Percentiles rank a stretch among this genome's conserved stretches.
Conservation (phyloP, 2,329 filamentous ascomycete species). For the Arthroderma uncinatum region DNA sequence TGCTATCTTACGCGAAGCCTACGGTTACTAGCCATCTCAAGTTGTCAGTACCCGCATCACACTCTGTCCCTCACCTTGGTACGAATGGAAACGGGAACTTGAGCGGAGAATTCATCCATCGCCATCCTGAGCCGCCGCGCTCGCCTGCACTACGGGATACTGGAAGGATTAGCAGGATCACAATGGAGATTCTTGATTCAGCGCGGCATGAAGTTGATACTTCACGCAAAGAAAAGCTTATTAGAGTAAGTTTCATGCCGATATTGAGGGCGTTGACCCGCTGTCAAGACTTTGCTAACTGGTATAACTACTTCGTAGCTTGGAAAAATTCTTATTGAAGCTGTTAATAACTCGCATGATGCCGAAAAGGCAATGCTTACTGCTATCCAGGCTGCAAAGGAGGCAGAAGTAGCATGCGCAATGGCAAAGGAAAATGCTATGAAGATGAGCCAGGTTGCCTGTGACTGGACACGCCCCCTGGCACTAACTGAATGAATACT, state of each 20-base stretch:
- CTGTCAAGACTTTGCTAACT: neutral
- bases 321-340: constrained; percentile 16
- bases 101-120: neutral
- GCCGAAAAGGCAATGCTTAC: constrained; percentile 17
- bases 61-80: constrained; percentile 1
- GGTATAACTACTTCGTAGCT: constrained; percentile 5
- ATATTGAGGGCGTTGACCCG: neutral
- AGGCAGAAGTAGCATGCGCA: constrained; percentile 17
- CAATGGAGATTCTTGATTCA: constrained; percentile 15
- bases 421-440: constrained; percentile 17
- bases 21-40: neutral
- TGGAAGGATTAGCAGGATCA: constrained; percentile 12
- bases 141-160: constrained; percentile 13
- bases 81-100: neutral
- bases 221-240: constrained; percentile 15
- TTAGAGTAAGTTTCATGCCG: constrained; percentile 11
- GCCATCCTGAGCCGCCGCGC: neutral
- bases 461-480: constrained; percentile 8
- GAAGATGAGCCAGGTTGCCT: constrained; percentile 13
- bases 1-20: neutral
- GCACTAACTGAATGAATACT: neutral
- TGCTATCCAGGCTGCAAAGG: constrained; percentile 17
- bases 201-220: constrained; percentile 13
- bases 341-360: constrained; percentile 17
- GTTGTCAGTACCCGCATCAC: neutral